Evolutionary conservation across 2,329 filamentous ascomycete genomes (phyloP), one percentile per base, ranked within the genome.

Genomic region (Colletotrichum sp.): DNA sequence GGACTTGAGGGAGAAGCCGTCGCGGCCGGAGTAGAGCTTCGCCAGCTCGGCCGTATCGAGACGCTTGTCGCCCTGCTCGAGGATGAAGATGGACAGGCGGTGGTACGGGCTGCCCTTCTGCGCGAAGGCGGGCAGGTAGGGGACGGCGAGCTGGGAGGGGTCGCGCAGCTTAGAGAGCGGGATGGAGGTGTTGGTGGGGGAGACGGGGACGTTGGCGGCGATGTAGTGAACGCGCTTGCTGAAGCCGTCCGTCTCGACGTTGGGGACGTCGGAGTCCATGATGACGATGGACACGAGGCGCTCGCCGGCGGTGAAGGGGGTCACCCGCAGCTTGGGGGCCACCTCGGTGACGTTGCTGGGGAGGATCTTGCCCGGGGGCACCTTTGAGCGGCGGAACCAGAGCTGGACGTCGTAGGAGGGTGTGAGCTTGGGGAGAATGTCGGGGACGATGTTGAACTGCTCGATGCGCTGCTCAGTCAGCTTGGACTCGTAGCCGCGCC

Each of bases 101-200:
- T 99, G 97, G 87, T 99, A 98, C 2, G 95, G 95, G 3, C 94
- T 91, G 73, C 97, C 97, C 88, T 97, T 98, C 83, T 98, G 95
- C 1, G 95, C 93, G 82, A 94, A 95, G 2, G 97, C 94, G 1
- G 96, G 94, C 28, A 96, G 88, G 95, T 96, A 99, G 3, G 95
- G 93, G 5, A 92, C 87, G 72, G 95, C 92, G 65, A 97, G 89
- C 84, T 97, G 93, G 34, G 89, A 87, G 24, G 91, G 88, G 77
- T 87, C 84, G 73, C 90, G 87, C 79, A 95, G 88, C 79, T 89
- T 89, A 80, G 88, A 87, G 21, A 98, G 89, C n/a, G 93, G 91
- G 55, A 97, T 85, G 55, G 90, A 91, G 8, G 90, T 90, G 36
- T 85, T 90, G 68, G 86, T 85, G 5, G 90, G 90, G 78, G 83